Conservation (phyloP, 345 rosid genomes). For the Camelina hispida region DNA sequence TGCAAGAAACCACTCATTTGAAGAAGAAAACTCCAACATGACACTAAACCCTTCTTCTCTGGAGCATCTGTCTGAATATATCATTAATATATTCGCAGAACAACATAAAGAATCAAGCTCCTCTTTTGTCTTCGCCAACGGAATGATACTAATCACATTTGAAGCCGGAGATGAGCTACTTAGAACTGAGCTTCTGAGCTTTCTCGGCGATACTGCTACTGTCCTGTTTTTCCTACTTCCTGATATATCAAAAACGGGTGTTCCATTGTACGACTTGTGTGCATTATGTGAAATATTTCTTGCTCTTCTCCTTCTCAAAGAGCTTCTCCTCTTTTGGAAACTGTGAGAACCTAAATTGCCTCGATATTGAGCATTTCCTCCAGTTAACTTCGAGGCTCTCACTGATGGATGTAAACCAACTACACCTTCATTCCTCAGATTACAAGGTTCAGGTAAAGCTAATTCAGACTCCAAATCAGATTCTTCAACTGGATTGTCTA, state of each 20-base stretch:
- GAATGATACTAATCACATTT: conserved; percentile 47
- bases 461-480: conserved; percentile 34
- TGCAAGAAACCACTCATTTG: conserved; percentile 73
- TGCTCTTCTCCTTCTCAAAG: conserved; percentile 66
- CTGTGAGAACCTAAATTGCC: conserved; percentile 59
- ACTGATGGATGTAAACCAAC: conserved; percentile 51
- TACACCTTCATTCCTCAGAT: conserved; percentile 39
- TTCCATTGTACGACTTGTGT: conserved; percentile 58
- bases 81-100: conserved; percentile 63
- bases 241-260: conserved; percentile 62
- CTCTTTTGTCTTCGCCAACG: conserved; percentile 40
- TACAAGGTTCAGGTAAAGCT: conserved; percentile 32
- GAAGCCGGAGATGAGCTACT: conserved; percentile 42
- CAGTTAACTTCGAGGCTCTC: conserved; percentile 57
- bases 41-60: conserved; percentile 72
- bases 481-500: conserved; percentile 35
- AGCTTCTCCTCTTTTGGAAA: conserved; percentile 78
- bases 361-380: conserved; percentile 54
- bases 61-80: conserved; percentile 67
- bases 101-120: conserved; percentile 55
- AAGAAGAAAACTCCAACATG: conserved; percentile 57
- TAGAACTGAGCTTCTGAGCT: conserved; percentile 55
- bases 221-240: conserved; percentile 61
- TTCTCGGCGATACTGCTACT: conserved; percentile 53
- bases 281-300: conserved; percentile 54